phyloP scores from a whole-genome alignment of 1,139 yeast species.

The Hanseniaspora sp. region DNA sequence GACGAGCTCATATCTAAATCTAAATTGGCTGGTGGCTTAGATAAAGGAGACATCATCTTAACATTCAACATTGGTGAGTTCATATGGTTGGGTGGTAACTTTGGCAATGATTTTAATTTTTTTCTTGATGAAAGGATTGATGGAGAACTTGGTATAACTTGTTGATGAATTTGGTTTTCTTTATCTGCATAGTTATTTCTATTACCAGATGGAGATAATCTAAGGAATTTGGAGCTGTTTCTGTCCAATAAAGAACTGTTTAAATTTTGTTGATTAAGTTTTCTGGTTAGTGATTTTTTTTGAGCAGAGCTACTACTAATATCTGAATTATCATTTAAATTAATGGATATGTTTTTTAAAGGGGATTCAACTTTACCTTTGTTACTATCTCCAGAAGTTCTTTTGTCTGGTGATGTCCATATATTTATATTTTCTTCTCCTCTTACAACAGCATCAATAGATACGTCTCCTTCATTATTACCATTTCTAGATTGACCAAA shows the following conservation, averaged over 20 bases:
- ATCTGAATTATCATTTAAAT: conserved; percentile 11
- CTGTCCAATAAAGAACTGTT: conserved; percentile 8
- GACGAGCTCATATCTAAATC: conserved; percentile 1
- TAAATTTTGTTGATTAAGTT: not conserved
- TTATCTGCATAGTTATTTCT: not conserved
- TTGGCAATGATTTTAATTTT: conserved; percentile 10
- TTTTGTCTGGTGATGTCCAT: conserved; percentile 4
- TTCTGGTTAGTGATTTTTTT: not conserved
- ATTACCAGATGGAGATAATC: conserved; percentile 7
- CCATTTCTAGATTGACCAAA: conserved; percentile 15
- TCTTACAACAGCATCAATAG: conserved; percentile 13
- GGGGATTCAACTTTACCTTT: conserved; percentile 13
- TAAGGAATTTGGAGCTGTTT: conserved; percentile 10
- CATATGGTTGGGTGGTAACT: conserved; percentile 8
- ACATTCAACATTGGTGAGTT: conserved; percentile 9
- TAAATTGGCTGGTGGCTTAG: not conserved
- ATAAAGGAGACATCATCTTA: conserved; percentile 9
- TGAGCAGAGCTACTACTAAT: not conserved
- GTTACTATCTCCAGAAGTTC: not conserved
- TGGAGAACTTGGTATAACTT: conserved; percentile 9
- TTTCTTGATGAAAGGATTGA: conserved; percentile 10
- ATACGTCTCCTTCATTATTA: conserved; percentile 1
- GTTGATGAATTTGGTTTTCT: not conserved
- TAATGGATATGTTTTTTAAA: conserved; percentile 9
- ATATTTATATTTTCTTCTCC: conserved; percentile 1